These are phyloP conservation scores for Bipolaris bicolor DNA, from an alignment of 2,329 filamentous ascomycete species.

Conservation along the genomic window DNA sequence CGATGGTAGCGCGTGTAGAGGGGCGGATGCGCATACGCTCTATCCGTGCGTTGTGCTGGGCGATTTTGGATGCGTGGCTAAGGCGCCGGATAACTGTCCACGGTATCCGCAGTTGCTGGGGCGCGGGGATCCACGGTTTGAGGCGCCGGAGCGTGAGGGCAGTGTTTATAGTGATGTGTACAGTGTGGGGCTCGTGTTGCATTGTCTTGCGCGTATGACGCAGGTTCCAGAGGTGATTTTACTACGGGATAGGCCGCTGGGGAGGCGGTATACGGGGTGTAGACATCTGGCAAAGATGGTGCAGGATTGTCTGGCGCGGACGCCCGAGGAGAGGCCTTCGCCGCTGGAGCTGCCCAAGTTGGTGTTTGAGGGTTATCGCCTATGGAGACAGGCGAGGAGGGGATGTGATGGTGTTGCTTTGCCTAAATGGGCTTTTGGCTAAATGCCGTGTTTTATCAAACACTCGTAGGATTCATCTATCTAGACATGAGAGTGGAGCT, in stretches of 20 bases:
- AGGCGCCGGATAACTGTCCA: not conserved
- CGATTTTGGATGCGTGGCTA: slow-evolving; percentile 20
- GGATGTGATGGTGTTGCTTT: not conserved
- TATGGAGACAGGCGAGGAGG: not conserved
- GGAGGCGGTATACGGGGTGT: not conserved
- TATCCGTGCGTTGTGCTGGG: slow-evolving; percentile 11
- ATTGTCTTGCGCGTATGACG: slow-evolving; percentile 8
- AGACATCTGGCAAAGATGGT: not conserved
- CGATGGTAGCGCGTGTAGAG: no score
- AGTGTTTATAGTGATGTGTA: slow-evolving; percentile 4
- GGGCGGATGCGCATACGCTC: not conserved
- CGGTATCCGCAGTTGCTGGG: not conserved
- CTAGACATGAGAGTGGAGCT: no score
- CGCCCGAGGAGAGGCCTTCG: not conserved
- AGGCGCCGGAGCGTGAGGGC: not conserved
- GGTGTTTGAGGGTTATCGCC: slow-evolving; percentile 3
- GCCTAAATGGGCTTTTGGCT: slow-evolving; percentile 8
- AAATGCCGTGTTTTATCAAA: not conserved
- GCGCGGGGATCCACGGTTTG: not conserved
- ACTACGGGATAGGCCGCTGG: not conserved
- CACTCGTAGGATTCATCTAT: no score
- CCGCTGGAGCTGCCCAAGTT: not conserved
- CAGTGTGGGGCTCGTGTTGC: slow-evolving; percentile 3
- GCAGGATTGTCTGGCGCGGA: not conserved
- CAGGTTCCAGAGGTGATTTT: not conserved